Conservation (phyloP, 768 basidiomycete species). For the Dacryopinax spathularia region DNA sequence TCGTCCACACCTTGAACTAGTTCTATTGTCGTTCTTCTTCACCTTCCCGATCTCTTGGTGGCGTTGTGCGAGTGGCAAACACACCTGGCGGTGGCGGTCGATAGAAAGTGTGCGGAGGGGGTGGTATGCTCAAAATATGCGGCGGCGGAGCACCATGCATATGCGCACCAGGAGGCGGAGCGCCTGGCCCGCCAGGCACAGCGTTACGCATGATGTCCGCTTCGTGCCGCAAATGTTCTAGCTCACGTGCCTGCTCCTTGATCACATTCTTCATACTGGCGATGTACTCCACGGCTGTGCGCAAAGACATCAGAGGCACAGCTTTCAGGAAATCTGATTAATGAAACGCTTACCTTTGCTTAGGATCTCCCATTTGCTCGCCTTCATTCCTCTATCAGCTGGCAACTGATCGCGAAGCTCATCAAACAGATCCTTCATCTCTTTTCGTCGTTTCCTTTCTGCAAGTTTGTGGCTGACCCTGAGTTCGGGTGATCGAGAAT, state of each 20-base stretch:
- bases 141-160: not conserved
- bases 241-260: conserved; percentile 62
- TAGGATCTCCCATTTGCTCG: conserved; percentile 98
- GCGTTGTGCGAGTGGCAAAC: not conserved
- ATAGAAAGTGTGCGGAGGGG: not conserved
- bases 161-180: not conserved
- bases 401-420: conserved; percentile 88
- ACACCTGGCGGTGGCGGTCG: not conserved
- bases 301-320: conserved; percentile 18
- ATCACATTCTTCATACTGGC: conserved; percentile 59
- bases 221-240: conserved; percentile 66
- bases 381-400: conserved; percentile 84
- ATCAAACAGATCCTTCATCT: conserved; percentile 98
- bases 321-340: conserved; percentile 5
- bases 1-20: not conserved
- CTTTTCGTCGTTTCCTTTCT: conserved; percentile 89
- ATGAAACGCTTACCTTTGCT: conserved; percentile 56
- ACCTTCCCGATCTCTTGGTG: not conserved
- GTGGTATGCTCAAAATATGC: not conserved
- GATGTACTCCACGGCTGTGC: conserved; percentile 73
- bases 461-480: conserved; percentile 94
- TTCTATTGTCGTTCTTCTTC: not conserved
- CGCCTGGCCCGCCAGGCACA: not conserved
- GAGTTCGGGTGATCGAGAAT: conserved; percentile 89
- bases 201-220: conserved; percentile 38